phyloP scores from a whole-genome alignment of 2,329 filamentous ascomycete genomes.

The Fusarium liriodendri region DNA sequence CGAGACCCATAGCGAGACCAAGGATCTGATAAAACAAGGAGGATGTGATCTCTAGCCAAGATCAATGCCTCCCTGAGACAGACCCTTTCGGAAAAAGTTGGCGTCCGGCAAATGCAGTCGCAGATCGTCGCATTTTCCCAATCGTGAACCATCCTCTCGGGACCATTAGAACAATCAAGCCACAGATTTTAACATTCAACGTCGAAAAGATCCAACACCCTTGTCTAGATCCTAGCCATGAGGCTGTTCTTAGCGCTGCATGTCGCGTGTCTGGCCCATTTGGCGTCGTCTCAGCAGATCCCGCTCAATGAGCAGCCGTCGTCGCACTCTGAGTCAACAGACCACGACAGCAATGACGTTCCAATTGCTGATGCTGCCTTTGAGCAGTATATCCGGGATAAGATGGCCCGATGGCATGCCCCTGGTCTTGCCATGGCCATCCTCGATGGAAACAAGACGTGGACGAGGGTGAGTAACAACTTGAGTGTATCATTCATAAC shows the following conservation, averaged over 20 bases:
- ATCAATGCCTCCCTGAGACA: not conserved
- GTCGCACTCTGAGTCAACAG: not conserved
- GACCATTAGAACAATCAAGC: not conserved
- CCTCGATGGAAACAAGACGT: slow-evolving; percentile 51
- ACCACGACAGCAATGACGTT: slow-evolving; percentile 13
- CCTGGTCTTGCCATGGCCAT: slow-evolving; percentile 57
- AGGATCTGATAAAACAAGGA: slow-evolving; percentile 14
- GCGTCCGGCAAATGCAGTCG: not conserved
- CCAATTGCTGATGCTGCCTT: slow-evolving; percentile 19
- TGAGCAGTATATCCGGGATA: slow-evolving; percentile 40
- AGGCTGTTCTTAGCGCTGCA: not conserved
- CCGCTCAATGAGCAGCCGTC: not conserved
- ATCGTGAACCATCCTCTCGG: not conserved
- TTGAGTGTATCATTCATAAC: not conserved
- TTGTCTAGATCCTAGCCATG: not conserved
- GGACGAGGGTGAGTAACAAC: slow-evolving; percentile 43
- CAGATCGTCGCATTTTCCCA: not conserved
- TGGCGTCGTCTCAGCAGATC: not conserved
- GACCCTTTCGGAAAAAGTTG: not conserved
- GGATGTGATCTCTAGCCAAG: not conserved
- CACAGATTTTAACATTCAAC: not conserved
- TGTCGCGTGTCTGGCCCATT: not conserved
- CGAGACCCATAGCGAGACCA: not conserved
- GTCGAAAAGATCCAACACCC: not conserved
- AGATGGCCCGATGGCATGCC: slow-evolving; percentile 48